Percentiles rank a stretch among this genome's conserved stretches.
phyloP scores from a whole-genome alignment of 2,329 filamentous ascomycete genomes.

The Teratosphaeria pseudoeucalypti region DNA sequence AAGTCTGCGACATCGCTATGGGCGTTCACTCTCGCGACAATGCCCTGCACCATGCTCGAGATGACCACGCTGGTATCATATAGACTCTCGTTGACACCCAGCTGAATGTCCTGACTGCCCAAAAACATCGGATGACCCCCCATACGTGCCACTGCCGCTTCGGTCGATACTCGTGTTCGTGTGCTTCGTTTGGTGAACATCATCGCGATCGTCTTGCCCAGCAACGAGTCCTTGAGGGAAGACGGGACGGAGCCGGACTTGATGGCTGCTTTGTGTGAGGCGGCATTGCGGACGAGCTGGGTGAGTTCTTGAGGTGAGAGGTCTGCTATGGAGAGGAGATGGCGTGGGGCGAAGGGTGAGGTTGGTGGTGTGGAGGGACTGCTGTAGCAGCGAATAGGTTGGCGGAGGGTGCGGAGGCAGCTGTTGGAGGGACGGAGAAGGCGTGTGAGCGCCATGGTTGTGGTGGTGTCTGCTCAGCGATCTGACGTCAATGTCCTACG shows the following conservation, averaged over 20 bases:
- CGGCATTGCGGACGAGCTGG: conserved; percentile 72
- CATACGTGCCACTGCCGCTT: conserved; percentile 78
- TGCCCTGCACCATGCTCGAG: conserved; percentile 54
- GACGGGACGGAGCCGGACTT: conserved; percentile 55
- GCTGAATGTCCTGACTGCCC: conserved; percentile 88
- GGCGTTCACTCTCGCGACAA: conserved; percentile 42
- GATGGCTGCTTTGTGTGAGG: conserved; percentile 62
- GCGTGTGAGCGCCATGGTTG: conserved; percentile 10
- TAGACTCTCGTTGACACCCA: conserved; percentile 93
- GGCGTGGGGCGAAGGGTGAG: conserved; percentile 58
- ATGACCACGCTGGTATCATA: conserved; percentile 86
- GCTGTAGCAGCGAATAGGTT: conserved; percentile 11
- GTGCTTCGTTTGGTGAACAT: conserved; percentile 96
- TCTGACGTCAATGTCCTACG: too few relatives aligned
- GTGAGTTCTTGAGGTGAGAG: conserved; percentile 70
- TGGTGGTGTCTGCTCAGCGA: not conserved
- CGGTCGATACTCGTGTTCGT: conserved; percentile 83
- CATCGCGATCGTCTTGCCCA: conserved; percentile 78
- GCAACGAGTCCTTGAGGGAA: conserved; percentile 51
- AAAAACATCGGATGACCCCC: conserved; percentile 95
- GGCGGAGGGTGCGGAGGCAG: conserved; percentile 7
- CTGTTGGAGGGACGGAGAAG: conserved; percentile 3
- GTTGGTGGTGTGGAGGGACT: conserved; percentile 27
- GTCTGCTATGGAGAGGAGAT: conserved; percentile 86
- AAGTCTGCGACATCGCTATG: conserved; percentile 40